Evolutionary conservation across 2,329 filamentous ascomycete genomes (phyloP).

Genomic region (Sporothrix mexicana): DNA sequence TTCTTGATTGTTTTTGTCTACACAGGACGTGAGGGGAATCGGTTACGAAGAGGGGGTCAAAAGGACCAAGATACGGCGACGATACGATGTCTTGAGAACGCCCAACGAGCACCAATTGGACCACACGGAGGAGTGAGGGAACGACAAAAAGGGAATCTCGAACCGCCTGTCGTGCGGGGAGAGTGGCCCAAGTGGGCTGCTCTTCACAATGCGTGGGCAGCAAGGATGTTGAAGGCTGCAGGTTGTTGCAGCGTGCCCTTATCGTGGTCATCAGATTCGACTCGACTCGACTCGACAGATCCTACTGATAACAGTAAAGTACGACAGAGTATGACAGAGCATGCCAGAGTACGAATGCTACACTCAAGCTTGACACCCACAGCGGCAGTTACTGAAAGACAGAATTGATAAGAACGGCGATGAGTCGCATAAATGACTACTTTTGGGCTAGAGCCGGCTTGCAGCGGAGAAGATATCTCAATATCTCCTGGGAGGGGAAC

Average conservation of each 20-base stretch:
- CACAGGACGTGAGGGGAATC: background rate
- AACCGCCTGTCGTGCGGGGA: conserved; percentile 5
- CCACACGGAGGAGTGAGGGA: background rate
- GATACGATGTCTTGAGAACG: background rate
- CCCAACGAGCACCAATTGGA: background rate
- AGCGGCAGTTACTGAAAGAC: background rate
- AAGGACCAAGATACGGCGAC: background rate
- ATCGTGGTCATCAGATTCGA: background rate
- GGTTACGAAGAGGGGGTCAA: background rate
- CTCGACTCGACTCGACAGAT: background rate
- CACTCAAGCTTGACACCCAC: background rate
- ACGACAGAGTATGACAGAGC: background rate
- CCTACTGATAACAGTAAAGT: background rate
- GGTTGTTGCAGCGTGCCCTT: background rate
- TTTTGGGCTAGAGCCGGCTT: conserved; percentile 12
- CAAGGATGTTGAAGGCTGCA: background rate
- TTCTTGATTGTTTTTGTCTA: background rate
- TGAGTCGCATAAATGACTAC: conserved; percentile 16
- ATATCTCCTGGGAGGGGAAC: background rate
- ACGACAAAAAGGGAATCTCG: conserved; percentile 2
- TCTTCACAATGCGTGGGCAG: no score
- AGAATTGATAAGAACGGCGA: background rate
- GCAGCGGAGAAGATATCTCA: conserved; percentile 1
- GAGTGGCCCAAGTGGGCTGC: background rate
- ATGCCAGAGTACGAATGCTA: background rate